Evolutionary conservation across 352 stramenopile species (phyloP).

Genomic region (Globisporangium solare): DNA sequence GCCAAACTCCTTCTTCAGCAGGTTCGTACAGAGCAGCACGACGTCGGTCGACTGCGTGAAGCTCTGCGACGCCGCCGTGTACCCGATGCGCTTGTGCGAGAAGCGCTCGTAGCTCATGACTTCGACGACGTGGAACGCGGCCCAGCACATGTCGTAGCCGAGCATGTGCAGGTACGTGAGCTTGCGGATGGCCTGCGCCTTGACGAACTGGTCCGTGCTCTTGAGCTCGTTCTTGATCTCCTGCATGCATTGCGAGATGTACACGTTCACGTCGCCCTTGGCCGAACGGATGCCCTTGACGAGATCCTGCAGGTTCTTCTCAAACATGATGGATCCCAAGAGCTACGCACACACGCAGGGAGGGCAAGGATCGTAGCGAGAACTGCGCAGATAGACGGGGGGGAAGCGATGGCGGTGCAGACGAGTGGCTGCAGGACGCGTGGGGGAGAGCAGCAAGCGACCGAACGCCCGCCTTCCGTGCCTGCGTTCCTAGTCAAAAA

Average conservation of each 20-base stretch:
- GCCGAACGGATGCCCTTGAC: conserved; percentile 98
- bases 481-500: too few species aligned
- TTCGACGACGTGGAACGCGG: conserved; percentile 97
- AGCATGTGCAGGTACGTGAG: conserved; percentile 98
- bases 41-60: conserved; percentile 98
- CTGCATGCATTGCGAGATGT: conserved; percentile 96
- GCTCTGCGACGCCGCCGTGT: conserved; percentile 93
- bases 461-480: not conserved
- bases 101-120: conserved; percentile 97
- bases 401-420: not conserved
- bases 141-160: conserved; percentile 98
- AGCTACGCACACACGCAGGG: too few species aligned
- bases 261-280: conserved; percentile 95
- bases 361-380: too few species aligned
- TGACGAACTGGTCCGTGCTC: conserved; percentile 95
- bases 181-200: conserved; percentile 96
- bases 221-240: conserved; percentile 98
- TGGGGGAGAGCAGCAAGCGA: not conserved
- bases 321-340: conserved; percentile 85
- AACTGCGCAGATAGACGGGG: too few species aligned
- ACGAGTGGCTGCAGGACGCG: not conserved
- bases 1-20: conserved; percentile 97
- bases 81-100: conserved; percentile 96
- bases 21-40: conserved; percentile 97
- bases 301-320: conserved; percentile 98